phyloP scores from a whole-genome alignment of 441 rosid species.

The Syzygium malaccense region DNA sequence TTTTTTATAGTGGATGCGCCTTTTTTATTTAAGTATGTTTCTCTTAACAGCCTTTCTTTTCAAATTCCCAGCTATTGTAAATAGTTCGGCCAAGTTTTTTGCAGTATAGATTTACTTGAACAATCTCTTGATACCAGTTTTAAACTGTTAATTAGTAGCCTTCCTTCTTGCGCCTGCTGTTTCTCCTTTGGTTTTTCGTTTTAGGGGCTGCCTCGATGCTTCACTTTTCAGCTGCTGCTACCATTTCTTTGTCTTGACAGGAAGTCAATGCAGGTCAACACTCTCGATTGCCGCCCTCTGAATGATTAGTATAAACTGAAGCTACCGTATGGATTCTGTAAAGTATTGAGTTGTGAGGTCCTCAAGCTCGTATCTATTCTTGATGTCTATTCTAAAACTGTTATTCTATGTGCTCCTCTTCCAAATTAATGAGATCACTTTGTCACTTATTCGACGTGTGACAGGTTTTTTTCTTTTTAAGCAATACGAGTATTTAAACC shows the following conservation, averaged over 20 bases:
- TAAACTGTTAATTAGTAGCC: not conserved
- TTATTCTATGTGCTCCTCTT: not conserved
- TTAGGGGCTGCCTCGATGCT: not conserved
- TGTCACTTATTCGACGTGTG: not conserved
- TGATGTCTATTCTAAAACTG: not conserved
- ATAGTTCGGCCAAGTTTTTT: not conserved
- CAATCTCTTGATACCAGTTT: not conserved
- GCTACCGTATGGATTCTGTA: not conserved
- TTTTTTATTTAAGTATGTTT: rapidly evolving
- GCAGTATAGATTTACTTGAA: not conserved
- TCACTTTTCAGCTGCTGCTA: rapidly evolving
- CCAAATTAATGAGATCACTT: not conserved
- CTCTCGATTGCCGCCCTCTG: not conserved
- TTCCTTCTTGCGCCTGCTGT: not conserved
- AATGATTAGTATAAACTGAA: not conserved
- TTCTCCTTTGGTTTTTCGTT: not conserved
- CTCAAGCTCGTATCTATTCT: rapidly evolving
- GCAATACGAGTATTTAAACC: not conserved
- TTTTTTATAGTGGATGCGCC: not conserved
- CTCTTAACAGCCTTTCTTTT: not conserved
- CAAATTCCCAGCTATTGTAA: not conserved
- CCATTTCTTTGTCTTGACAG: not conserved
- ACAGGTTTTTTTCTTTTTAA: not conserved
- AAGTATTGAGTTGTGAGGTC: not conserved
- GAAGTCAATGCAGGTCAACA: not conserved